Evolutionary conservation across 495 filamentous ascomycete genomes (phyloP), one percentile per base, ranked within the genome.

Genomic region (Podospora comata): DNA sequence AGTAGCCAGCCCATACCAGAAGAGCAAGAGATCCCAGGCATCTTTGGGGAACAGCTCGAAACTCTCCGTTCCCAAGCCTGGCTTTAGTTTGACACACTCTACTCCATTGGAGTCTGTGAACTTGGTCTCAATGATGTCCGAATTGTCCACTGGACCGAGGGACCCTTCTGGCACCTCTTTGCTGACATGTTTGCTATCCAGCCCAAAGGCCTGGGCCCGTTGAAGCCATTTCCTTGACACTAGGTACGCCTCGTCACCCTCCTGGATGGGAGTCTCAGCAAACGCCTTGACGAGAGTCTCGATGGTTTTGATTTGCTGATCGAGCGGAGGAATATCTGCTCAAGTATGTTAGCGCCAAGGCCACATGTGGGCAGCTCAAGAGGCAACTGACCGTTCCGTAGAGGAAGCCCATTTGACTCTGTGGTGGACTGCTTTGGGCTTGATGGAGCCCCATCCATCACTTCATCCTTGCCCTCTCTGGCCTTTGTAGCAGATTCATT

Each of bases 81-180:
- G 89, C 68, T 89, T 90, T 55, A 99, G 78, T 9, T 92, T 89
- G 19, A 96, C 85, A 70, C 93, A 97, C 2, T 82, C 79, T 16
- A 89, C 74, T 15, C 75, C 77, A 13, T 67, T 71, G n/a, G 75
- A 72, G 66, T 85, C 81, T 27, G 76, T 77, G 68, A 86, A 80
- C 19, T 84, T 78, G 65, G 82, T 76, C 39, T 79, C 72, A 60
- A 86, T 84, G 67, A 89, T 85, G 70, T 92, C 91, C 5, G 91
- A 87, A 75, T 97, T 98, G 79, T 97, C 93, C 32, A 98, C 88
- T 0, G 92, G 92, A 2, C 93, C 93, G 44, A 95, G 84, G 13
- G 88, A 82, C 13, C 85, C 87, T 66, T 91, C 88, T 34, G 78
- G 68, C 4, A 84, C 81, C 60, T 87, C 85, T 72, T 93, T 91